Percentiles rank a stretch among this genome's conserved stretches.
Evolutionary conservation across 768 basidiomycete species (phyloP).

Genomic region (Mycena filopes): DNA sequence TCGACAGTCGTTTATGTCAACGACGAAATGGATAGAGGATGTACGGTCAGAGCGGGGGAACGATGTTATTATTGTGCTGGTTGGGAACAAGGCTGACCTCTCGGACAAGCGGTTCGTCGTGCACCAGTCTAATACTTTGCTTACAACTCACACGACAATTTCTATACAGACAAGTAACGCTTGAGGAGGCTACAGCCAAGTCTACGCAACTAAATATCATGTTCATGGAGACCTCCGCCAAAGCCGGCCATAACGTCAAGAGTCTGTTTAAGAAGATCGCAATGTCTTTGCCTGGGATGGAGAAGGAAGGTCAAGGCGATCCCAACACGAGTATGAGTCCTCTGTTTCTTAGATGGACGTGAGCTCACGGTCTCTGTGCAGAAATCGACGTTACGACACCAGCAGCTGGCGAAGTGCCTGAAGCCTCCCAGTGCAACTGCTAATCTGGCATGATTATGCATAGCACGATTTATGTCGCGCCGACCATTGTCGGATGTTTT

Average conservation of each 20-base stretch:
- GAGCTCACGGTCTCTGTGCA: conserved; percentile 43
- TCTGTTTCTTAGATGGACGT: neutral
- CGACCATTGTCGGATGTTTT: conserved; percentile 26
- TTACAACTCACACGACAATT: conserved; percentile 22
- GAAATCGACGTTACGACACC: conserved; percentile 94
- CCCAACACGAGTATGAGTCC: conserved; percentile 61
- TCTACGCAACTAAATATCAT: conserved; percentile 92
- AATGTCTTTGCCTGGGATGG: conserved; percentile 96
- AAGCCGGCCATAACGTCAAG: conserved; percentile 99
- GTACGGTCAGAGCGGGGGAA: conserved; percentile 96
- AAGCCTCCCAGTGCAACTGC: conserved; percentile 89
- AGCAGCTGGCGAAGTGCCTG: conserved; percentile 74
- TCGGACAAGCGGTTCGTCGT: conserved; percentile 94
- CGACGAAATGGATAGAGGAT: conserved; percentile 99
- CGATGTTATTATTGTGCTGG: conserved; percentile 98
- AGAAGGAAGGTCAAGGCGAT: conserved; percentile 76
- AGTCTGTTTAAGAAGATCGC: conserved; percentile 99
- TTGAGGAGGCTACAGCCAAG: conserved; percentile 95
- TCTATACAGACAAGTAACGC: conserved; percentile 94
- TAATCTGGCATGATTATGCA: conserved; percentile 46
- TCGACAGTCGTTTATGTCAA: conserved; percentile 97
- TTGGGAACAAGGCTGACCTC: conserved; percentile 98
- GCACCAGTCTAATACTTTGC: conserved; percentile 18
- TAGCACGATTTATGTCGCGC: conserved; percentile 7
- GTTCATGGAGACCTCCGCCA: conserved; percentile 99